Evolutionary conservation across 805 yeast genomes (phyloP).

Genomic region (Starmera quercuum): DNA sequence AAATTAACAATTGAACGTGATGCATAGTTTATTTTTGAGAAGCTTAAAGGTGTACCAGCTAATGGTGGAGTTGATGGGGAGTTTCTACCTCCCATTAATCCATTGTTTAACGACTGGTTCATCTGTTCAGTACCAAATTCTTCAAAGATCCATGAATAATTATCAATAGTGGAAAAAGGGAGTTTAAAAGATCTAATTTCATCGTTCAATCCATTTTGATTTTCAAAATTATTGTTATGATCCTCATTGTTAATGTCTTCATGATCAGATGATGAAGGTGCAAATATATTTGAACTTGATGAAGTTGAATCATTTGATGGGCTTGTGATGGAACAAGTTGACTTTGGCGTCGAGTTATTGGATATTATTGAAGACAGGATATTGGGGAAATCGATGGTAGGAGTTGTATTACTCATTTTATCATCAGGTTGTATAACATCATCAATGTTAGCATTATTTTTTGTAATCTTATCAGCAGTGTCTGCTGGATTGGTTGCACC

Average conservation of each 20-base stretch:
- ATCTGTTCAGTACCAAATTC: too few relatives aligned
- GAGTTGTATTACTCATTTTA: not conserved
- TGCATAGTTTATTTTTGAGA: too few relatives aligned
- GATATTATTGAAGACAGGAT: not conserved
- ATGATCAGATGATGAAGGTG: too few relatives aligned
- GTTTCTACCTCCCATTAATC: too few relatives aligned
- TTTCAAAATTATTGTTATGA: not conserved
- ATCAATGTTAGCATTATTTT: not conserved
- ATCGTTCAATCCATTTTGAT: not conserved
- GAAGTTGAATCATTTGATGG: too few relatives aligned
- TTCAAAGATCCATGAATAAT: constrained; percentile 1
- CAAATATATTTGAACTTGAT: too few relatives aligned
- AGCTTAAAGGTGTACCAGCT: too few relatives aligned
- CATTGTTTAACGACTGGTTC: too few relatives aligned
- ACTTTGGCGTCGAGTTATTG: not conserved
- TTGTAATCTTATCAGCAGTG: not conserved
- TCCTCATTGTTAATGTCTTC: too few relatives aligned
- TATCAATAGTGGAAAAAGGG: not conserved
- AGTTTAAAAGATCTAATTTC: not conserved
- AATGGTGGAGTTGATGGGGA: too few relatives aligned
- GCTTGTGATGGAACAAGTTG: not conserved
- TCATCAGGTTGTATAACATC: not conserved
- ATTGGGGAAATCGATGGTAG: not conserved
- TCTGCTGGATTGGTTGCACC: not conserved
- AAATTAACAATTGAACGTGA: too few relatives aligned